Evolutionary conservation across 163 green algal genomes (phyloP), one percentile per base, ranked within the genome.

Genomic region (Smithsoniella earleae): DNA sequence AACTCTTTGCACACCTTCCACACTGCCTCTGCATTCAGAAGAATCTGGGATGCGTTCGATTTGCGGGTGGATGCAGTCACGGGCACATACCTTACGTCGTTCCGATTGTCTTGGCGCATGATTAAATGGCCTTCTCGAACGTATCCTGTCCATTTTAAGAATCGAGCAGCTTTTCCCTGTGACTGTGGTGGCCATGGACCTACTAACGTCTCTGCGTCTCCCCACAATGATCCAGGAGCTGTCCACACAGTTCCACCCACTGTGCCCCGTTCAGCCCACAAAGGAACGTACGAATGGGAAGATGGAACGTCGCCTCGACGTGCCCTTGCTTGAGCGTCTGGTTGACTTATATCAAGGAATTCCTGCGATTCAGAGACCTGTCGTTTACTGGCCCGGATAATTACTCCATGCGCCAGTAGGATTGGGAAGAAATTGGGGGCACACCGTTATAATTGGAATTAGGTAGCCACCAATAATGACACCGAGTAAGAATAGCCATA

Each of bases 41-140:
- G 18, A 54, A 54, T 20, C 20, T 54, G 18, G 20, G 20, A 54
- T 54, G 44, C 49, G 6, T 64, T 25, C 49, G 31, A 6, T 27
- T 18, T 25, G 13, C 16, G 8, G 49, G 49, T 27, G 33, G 0
- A 27, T 0, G 49, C 49, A 64, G 16, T 36, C 31, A 27, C 6
- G 33, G 8, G 13, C 31, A 64, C 44, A 1, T 27, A 64, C 49
- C 49, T 6, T 6, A 64, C 8, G 13, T 64, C 49, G 13, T 64
- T 64, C 13, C 33, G 31, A 27, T 27, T 27, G 49, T 64, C 49
- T 27, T 64, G 49, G 8, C 49, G 49, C 49, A 64, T 64, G 49
- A 64, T 27, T 13, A 64, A 27, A 13, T 27, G 33, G 49, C 49
- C 49, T 36, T 64, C 49, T 27, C 33, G 8, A 6, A 64, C 49